Conservation (phyloP, 1,139 yeast species). For the Tardiomyces digboiensis region DNA sequence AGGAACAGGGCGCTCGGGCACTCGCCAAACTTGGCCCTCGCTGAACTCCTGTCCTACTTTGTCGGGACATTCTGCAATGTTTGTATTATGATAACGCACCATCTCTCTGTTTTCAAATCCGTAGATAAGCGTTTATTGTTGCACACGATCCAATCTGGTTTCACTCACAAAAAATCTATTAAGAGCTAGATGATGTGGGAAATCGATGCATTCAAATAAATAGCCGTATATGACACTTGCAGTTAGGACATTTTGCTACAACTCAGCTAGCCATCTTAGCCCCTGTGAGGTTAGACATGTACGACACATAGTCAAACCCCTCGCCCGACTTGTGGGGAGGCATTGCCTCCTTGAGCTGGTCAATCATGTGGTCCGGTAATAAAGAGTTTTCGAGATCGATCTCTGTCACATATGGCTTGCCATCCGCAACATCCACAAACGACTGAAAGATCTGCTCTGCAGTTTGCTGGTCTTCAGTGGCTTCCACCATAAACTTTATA, state of each 20-base stretch:
- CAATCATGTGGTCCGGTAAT: conserved; percentile 27
- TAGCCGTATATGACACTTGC: too few species aligned
- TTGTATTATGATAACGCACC: background rate
- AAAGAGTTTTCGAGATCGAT: conserved; percentile 30
- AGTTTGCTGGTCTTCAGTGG: conserved; percentile 31
- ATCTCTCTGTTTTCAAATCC: too few species aligned
- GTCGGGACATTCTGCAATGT: background rate
- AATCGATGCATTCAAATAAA: too few species aligned
- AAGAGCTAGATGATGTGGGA: too few species aligned
- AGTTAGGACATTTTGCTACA: too few species aligned
- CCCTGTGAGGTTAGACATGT: conserved; percentile 13
- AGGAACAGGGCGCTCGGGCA: conserved; percentile 85
- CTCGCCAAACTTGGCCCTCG: conserved; percentile 90
- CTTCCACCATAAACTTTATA: conserved; percentile 31
- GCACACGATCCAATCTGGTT: too few species aligned
- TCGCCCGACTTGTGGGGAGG: conserved; percentile 17
- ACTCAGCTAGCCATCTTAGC: too few species aligned
- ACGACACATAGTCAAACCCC: conserved; percentile 25
- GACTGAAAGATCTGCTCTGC: conserved; percentile 32
- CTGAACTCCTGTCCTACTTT: conserved; percentile 20
- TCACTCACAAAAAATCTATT: too few species aligned
- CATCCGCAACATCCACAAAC: conserved; percentile 31
- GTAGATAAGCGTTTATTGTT: too few species aligned
- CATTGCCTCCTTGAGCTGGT: conserved; percentile 23
- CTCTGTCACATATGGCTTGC: conserved; percentile 31